phyloP scores from a whole-genome alignment of 805 yeast species.

The Saturnispora kantuleensis region DNA sequence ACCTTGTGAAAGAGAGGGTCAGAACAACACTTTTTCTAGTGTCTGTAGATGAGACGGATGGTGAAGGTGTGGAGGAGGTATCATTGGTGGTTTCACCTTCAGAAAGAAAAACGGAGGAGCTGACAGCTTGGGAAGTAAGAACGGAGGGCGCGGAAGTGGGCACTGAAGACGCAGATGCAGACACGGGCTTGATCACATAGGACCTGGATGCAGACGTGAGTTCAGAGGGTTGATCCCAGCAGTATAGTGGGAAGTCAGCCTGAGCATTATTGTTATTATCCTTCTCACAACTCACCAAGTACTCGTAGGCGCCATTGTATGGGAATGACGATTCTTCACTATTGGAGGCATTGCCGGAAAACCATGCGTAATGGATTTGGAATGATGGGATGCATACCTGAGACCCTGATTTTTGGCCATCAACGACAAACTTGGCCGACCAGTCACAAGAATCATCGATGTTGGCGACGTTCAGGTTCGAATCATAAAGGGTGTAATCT shows the following conservation, averaged over 20 bases:
- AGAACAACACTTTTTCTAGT: not conserved
- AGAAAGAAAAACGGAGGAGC: too few relatives aligned
- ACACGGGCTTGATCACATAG: too few relatives aligned
- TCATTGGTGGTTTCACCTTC: too few relatives aligned
- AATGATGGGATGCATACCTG: slow-evolving; percentile 19
- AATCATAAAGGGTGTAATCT: slow-evolving; percentile 19
- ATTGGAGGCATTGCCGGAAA: slow-evolving; percentile 16
- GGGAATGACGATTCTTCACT: slow-evolving; percentile 11
- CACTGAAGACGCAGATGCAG: too few relatives aligned
- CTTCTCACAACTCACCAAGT: slow-evolving; percentile 19
- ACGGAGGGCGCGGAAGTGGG: too few relatives aligned
- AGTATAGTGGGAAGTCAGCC: slow-evolving; percentile 21
- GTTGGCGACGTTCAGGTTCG: slow-evolving; percentile 14
- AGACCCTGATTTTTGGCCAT: slow-evolving; percentile 13
- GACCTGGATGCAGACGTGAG: not conserved
- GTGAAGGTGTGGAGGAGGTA: too few relatives aligned
- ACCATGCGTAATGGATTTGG: slow-evolving; percentile 27
- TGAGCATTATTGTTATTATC: slow-evolving; percentile 23
- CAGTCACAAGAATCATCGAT: slow-evolving; percentile 22
- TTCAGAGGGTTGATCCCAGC: slow-evolving; percentile 12
- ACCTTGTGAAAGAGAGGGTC: not conserved
- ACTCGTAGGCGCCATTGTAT: slow-evolving; percentile 18
- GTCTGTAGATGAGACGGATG: too few relatives aligned
- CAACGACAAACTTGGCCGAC: slow-evolving; percentile 20
- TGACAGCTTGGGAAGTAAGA: too few relatives aligned